phyloP scores from a whole-genome alignment of 305 asterid species.

The Fraxinus dipetala region DNA sequence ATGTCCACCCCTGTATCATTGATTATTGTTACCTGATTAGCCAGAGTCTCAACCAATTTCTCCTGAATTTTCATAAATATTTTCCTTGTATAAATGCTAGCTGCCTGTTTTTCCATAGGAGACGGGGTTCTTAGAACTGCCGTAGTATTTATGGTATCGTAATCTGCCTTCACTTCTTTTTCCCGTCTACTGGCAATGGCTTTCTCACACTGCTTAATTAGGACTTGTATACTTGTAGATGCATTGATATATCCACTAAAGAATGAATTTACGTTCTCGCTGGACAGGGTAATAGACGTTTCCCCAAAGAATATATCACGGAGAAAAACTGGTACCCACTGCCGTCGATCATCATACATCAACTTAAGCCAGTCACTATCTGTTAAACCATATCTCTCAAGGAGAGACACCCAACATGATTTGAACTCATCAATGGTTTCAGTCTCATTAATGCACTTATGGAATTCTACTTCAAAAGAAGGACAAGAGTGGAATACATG shows the following conservation, averaged over 20 bases:
- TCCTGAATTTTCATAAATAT: conserved; percentile 57
- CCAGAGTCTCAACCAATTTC: conserved; percentile 59
- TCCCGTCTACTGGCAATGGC: conserved; percentile 63
- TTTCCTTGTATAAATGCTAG: conserved; percentile 52
- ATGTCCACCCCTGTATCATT: conserved; percentile 50
- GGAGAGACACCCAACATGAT: conserved; percentile 56
- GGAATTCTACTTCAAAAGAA: conserved; percentile 51
- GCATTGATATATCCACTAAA: conserved; percentile 69
- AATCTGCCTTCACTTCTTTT: conserved; percentile 68
- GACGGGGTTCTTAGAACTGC: conserved; percentile 62
- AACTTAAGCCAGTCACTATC: conserved; percentile 57
- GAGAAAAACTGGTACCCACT: conserved; percentile 63
- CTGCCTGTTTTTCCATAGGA: conserved; percentile 73
- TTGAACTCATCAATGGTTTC: conserved; percentile 56
- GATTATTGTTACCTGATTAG: conserved; percentile 50
- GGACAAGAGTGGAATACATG: conserved; percentile 49
- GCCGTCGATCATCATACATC: conserved; percentile 45
- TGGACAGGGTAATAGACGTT: conserved; percentile 49
- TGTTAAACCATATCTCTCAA: conserved; percentile 42
- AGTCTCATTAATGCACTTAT: conserved; percentile 51
- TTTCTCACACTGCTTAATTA: conserved; percentile 54
- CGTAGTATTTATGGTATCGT: conserved; percentile 50
- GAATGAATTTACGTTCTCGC: conserved; percentile 55
- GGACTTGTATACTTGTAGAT: conserved; percentile 46
- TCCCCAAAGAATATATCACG: conserved; percentile 64